Evolutionary conservation across 2,329 filamentous ascomycete genomes (phyloP), one percentile per base, ranked within the genome.

Genomic region (Botrytis cinerea): DNA sequence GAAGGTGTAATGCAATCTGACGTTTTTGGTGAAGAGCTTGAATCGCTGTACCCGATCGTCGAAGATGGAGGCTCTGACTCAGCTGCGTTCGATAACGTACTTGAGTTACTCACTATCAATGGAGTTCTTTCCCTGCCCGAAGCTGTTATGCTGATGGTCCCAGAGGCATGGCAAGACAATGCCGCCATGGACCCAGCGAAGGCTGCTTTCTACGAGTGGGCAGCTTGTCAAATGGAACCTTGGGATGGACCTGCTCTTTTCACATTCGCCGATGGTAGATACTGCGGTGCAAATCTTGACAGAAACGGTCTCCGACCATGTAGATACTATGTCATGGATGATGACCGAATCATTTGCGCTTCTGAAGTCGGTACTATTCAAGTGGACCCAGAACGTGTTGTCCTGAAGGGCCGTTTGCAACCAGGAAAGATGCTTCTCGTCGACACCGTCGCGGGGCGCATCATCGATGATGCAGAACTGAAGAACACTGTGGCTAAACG

Each of bases 131-230:
- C 95, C 66, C 87, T 98, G 4, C 95, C 95, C 25, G 95, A 98
- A 83, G 95, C 95, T 69, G 93, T 98, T 78, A 98, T 98, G 95
- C 88, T 98, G 79, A 97, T 98, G 95, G 93, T 98, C 68, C 95
- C 95, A 35, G 95, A 98, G 84, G 95, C 95, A 75, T 98, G 95
- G 95, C 94, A 98, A 84, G 95, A 95, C 75, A 98, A 98, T 83
- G 86, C 90, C 54, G 87, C 90, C 74, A 97, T 98, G 92, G 95
- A 98, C 80, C 93, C 94, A 73, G 93, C 93, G 80, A 98, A 98
- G 85, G 93, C 95, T 74, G 95, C 95, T 70, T 98, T 98, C 84
- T 98, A 98, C 84, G 95, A 98, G 83, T 98, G 95, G 94, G 95
- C 95, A 80, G 95, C 94, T 77, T 98, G 95, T 83, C 93, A 97